phyloP scores from a whole-genome alignment of 768 basidiomycete genomes.

The Lactarius hengduanensis region DNA sequence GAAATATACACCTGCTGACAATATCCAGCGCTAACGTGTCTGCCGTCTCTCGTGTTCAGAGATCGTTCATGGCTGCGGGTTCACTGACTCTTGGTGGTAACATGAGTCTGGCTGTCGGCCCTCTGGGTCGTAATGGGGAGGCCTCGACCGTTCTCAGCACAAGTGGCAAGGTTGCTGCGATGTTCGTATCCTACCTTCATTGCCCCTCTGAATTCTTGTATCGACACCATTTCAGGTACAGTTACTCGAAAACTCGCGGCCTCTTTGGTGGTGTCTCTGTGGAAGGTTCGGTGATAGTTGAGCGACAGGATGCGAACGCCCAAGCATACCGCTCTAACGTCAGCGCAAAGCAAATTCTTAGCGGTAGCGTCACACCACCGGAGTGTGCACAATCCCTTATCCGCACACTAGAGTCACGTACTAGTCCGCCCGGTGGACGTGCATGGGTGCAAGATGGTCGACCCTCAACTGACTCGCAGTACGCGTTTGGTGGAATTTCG shows the following conservation, averaged over 20 bases:
- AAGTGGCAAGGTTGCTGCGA: constrained; percentile 86
- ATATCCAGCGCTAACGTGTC: constrained; percentile 4
- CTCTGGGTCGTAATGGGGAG: constrained; percentile 93
- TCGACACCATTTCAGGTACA: constrained; percentile 55
- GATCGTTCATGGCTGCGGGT: constrained; percentile 93
- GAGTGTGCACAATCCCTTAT: constrained; percentile 77
- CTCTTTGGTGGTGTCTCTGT: constrained; percentile 90
- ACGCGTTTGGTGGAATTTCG: constrained; percentile 59
- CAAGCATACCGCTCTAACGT: constrained; percentile 77
- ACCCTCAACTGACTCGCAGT: constrained; percentile 35
- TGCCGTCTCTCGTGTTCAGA: constrained; percentile 37
- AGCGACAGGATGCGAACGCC: constrained; percentile 89
- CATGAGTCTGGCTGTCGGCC: constrained; percentile 85
- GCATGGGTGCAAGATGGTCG: constrained; percentile 61
- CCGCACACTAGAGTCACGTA: constrained; percentile 68
- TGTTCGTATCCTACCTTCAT: constrained; percentile 48
- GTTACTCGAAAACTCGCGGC: constrained; percentile 89
- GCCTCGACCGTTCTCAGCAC: constrained; percentile 80
- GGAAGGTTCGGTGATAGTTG: constrained; percentile 89
- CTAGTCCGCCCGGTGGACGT: constrained; percentile 63
- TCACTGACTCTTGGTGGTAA: constrained; percentile 89
- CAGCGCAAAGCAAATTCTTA: constrained; percentile 75
- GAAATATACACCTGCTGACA: background rate
- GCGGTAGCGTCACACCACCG: constrained; percentile 70
- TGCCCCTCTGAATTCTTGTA: background rate